Conservation (phyloP, 306 rosid genomes). For the Sindora glabra region DNA sequence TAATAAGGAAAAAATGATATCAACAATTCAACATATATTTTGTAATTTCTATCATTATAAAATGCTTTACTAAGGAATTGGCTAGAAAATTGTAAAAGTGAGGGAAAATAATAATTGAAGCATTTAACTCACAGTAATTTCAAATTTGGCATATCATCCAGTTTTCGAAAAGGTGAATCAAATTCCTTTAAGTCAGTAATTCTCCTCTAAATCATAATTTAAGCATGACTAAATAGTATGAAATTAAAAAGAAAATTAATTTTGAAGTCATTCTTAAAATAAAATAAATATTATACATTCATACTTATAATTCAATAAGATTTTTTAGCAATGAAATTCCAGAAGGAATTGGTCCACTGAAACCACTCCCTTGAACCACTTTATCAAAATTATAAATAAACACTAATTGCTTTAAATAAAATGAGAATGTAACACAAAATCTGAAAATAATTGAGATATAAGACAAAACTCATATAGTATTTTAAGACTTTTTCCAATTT, state of each 20-base stretch:
- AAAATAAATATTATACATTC: too few species aligned
- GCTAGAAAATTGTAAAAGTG: too few species aligned
- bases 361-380: constrained; percentile 63
- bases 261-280: too few species aligned
- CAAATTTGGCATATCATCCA: constrained; percentile 12
- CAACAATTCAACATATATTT: too few species aligned
- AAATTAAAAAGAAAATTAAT: too few species aligned
- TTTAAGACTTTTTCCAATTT: constrained; percentile 23
- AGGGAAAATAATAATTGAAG: not conserved
- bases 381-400: constrained; percentile 19
- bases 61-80: too few species aligned
- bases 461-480: constrained; percentile 18
- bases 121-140: constrained; percentile 24
- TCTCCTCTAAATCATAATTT: constrained; percentile 27
- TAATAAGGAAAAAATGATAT: too few species aligned
- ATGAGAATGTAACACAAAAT: not conserved
- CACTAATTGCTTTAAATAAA: not conserved
- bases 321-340: constrained; percentile 31
- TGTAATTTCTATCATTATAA: too few species aligned
- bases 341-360: constrained; percentile 71
- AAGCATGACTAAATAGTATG: not conserved
- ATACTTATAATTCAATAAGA: constrained; percentile 48
- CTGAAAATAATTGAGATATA: not conserved
- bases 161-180: constrained; percentile 18
- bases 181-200: constrained; percentile 37